Conservation (phyloP, 176 grass and related monocot species). For the Aechmea fasciata region DNA sequence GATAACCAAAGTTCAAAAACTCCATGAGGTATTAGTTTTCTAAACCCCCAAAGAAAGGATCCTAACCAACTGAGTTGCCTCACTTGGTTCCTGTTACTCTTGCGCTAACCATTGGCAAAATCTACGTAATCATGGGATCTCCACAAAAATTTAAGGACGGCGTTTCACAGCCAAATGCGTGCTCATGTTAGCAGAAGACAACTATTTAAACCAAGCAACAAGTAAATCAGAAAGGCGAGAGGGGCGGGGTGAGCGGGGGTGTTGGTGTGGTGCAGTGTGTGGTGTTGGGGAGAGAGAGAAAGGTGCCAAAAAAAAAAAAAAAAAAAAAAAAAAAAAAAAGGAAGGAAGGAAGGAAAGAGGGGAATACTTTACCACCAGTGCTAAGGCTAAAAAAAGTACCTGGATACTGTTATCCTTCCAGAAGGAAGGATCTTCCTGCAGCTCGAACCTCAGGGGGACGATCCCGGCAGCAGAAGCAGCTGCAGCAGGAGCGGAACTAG, state of each 20-base stretch:
- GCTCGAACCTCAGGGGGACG: constrained; percentile 38
- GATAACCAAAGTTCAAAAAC: no score
- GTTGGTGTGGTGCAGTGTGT: no score
- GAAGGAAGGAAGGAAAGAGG: neutral
- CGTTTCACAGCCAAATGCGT: no score
- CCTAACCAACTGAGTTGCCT: no score
- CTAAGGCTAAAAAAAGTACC: constrained; percentile 21
- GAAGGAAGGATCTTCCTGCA: constrained; percentile 80
- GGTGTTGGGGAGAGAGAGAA: no score
- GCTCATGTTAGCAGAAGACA: neutral
- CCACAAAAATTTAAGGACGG: neutral
- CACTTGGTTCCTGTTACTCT: no score
- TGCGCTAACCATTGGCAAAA: neutral
- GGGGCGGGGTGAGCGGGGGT: no score
- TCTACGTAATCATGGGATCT: neutral
- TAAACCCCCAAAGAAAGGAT: no score
- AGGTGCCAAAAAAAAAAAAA: neutral
- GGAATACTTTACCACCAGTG: neutral
- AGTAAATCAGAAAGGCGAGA: neutral
- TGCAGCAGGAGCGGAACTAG: neutral
- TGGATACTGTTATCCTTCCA: constrained; percentile 98
- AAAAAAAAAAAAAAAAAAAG: neutral
- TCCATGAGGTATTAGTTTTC: no score
- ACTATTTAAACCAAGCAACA: neutral
- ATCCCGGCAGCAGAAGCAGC: neutral